A percentile compares a stretch with the other conserved stretches of the same genome.
Evolutionary conservation across 768 basidiomycete species (phyloP).

Genomic region (Pholiota microspora): DNA sequence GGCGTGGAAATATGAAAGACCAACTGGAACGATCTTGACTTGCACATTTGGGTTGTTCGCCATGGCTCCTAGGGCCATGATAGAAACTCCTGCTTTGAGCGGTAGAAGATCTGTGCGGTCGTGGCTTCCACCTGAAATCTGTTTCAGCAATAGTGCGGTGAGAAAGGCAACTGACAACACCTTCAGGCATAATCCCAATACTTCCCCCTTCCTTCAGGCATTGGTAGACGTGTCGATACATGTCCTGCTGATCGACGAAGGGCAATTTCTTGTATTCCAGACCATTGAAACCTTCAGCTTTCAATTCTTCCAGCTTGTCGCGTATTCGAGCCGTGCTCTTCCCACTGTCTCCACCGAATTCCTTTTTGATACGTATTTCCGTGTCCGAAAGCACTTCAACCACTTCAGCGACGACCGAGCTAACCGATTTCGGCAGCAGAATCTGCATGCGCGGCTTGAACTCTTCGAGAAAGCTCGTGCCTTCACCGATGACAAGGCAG

Average conservation of each 20-base stretch:
- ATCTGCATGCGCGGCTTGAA: slow-evolving; percentile 82
- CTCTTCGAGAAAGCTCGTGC: slow-evolving; percentile 73
- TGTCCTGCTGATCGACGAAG: slow-evolving; percentile 89
- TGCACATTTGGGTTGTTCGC: slow-evolving; percentile 80
- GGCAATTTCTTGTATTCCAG: slow-evolving; percentile 82
- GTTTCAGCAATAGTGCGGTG: slow-evolving; percentile 1
- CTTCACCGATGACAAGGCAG: slow-evolving; percentile 77
- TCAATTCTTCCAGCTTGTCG: slow-evolving; percentile 63
- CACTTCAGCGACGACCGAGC: slow-evolving; percentile 79
- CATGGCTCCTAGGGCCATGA: slow-evolving; percentile 99
- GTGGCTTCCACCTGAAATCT: slow-evolving; percentile 83
- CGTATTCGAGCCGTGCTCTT: slow-evolving; percentile 66
- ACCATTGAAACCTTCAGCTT: slow-evolving; percentile 54
- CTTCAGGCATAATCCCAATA: slow-evolving; percentile 99
- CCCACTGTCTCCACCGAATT: slow-evolving; percentile 81
- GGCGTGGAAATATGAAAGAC: slow-evolving; percentile 72
- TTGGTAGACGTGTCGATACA: slow-evolving; percentile 93
- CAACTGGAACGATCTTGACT: slow-evolving; percentile 91
- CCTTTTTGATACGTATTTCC: slow-evolving; percentile 77
- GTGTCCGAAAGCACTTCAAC: slow-evolving; percentile 88
- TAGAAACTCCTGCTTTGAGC: slow-evolving; percentile 94
- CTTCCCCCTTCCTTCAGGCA: slow-evolving; percentile 81
- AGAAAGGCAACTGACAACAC: slow-evolving; percentile 35
- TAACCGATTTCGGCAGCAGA: slow-evolving; percentile 77
- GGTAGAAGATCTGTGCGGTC: slow-evolving; percentile 96